Conservation (phyloP, 345 rosid genomes). For the Gossypium rotundifolium region DNA sequence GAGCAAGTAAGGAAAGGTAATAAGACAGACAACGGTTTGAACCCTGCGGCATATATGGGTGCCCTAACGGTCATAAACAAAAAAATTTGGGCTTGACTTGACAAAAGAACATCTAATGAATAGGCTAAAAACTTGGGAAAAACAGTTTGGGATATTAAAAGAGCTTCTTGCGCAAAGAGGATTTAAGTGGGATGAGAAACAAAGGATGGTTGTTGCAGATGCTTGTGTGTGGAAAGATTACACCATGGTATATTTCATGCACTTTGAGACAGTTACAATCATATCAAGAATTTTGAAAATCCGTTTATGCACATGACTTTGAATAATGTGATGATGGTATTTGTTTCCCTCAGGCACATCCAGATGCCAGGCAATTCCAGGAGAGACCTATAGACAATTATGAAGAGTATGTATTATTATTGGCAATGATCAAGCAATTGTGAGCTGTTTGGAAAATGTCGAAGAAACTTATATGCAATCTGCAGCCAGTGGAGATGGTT, state of each 20-base stretch:
- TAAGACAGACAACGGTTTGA: slow-evolving; percentile 1
- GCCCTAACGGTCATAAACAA: neutral
- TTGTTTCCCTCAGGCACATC: slow-evolving; percentile 3
- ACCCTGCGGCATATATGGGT: slow-evolving; percentile 9
- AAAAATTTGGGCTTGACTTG: slow-evolving; percentile 10
- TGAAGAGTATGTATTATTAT: neutral
- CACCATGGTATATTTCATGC: slow-evolving; percentile 6
- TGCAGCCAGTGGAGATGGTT: neutral
- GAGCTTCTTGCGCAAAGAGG: slow-evolving; percentile 7
- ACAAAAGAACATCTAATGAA: slow-evolving; percentile 10
- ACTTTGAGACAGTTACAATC: neutral
- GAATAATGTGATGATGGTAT: neutral
- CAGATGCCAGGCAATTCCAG: slow-evolving; percentile 8
- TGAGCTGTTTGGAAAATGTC: neutral
- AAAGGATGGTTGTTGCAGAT: slow-evolving; percentile 10
- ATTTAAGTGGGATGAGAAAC: slow-evolving; percentile 16
- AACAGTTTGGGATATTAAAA: slow-evolving; percentile 4
- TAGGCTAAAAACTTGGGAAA: slow-evolving; percentile 10
- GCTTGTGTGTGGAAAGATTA: slow-evolving; percentile 10
- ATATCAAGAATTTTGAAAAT: neutral
- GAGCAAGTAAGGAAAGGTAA: slow-evolving; percentile 11
- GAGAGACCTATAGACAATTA: slow-evolving; percentile 5
- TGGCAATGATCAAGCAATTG: slow-evolving; percentile 4
- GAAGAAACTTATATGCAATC: neutral
- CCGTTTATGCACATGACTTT: neutral